phyloP scores from a whole-genome alignment of 495 filamentous ascomycete species.

The Penicillium steckii region DNA sequence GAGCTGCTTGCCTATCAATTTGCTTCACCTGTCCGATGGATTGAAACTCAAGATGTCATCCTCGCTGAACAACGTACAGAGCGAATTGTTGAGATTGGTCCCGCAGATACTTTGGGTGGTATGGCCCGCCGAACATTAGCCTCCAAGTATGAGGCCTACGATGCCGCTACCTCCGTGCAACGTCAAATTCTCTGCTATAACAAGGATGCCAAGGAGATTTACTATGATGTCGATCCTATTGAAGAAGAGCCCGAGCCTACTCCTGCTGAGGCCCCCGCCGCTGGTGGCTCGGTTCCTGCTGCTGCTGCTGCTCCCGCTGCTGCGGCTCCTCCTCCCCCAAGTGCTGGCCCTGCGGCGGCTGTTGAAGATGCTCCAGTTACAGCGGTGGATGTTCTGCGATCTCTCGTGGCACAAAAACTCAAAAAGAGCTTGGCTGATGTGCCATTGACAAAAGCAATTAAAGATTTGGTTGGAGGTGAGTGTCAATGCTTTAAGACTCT shows the following conservation, averaged over 20 bases:
- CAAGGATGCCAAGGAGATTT: conserved; percentile 99
- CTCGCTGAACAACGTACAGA: conserved; percentile 93
- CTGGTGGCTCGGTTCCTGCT: too few relatives aligned
- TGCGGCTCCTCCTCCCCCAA: conserved; percentile 57
- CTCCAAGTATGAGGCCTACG: conserved; percentile 98
- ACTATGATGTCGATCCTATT: conserved; percentile 95
- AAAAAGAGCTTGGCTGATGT: conserved; percentile 92
- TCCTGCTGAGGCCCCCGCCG: conserved; percentile 39
- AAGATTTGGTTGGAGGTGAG: conserved; percentile 96
- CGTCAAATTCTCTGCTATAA: conserved; percentile 99
- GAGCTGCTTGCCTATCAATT: conserved; percentile 99
- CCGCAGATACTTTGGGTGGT: conserved; percentile 94
- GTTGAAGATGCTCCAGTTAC: conserved; percentile 84
- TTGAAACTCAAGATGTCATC: conserved; percentile 99
- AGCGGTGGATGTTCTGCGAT: conserved; percentile 84
- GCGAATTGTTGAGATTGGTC: conserved; percentile 96
- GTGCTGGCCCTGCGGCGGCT: conserved; percentile 83
- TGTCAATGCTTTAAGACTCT: too few relatives aligned
- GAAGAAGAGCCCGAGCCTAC: conserved; percentile 79
- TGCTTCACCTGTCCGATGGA: conserved; percentile 97
- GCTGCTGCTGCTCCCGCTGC: conserved; percentile 46
- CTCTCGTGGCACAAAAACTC: conserved; percentile 95
- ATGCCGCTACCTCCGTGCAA: conserved; percentile 92
- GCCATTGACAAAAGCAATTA: conserved; percentile 94
- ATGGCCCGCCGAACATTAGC: conserved; percentile 97